Base-by-base conservation (phyloP, 148 eudicot species). In the Amaranthus cruentus region DNA sequence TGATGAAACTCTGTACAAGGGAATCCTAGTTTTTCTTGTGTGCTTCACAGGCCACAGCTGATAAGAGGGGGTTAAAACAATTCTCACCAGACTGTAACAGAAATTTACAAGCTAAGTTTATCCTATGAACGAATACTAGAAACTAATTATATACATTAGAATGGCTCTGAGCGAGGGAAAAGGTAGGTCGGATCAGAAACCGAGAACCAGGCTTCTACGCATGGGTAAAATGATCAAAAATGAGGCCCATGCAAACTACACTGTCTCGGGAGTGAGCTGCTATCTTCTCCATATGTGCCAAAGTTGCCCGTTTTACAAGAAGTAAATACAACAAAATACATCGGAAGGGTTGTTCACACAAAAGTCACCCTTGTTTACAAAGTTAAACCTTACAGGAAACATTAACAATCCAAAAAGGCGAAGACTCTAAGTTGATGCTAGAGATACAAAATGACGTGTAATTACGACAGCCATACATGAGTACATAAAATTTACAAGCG, bases 261-360 rank as follows among this genome's bases (percentile, higher is more conserved):
- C 77, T n/a, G 69, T 73, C n/a, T 47, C 62, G 14, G 56, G 73
- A 72, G 11, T 58, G 66, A 74, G 69, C 78, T 55, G 75, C 72
- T 60, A 69, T 56, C 75, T 73, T 67, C 68, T 50, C 70, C 69
- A 62, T 56, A 12, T 62, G 55, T 9, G 56, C 58, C 51, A 7
- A 15, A 50, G 68, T 55, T 75, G 75, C 54, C 61, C 47, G n/a
- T 54, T 68, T 78, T 72, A 68, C 76, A 54, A 42, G 44, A 63
- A 10, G 3, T 47, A 47, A 56, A 44, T 61, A 58, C 56, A 66
- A 52, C 28, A 44, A 60, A 15, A n/a, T 67, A 75, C 79, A 67
- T 75, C 54, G 46, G n/a, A 58, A 76, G 59, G 74, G 77, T 71
- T 62, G 66, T 52, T 59, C 80, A 55, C 68, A 50, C 18, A 72